phyloP scores from a whole-genome alignment of 1,284 basidiomycete species.

The Irpex rosettiformis region DNA sequence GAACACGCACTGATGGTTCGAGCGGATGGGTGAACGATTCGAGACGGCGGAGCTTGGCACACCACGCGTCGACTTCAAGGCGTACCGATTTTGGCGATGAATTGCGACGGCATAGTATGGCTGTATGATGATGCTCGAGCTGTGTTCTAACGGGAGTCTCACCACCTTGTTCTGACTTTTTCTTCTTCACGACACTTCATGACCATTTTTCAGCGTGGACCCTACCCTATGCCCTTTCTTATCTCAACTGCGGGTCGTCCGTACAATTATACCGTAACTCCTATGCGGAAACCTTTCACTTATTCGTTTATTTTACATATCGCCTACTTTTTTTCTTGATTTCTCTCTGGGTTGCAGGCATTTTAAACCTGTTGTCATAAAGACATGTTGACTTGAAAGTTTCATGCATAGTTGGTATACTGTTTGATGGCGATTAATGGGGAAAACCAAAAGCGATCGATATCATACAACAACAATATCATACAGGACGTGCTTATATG shows the following conservation, averaged over 20 bases:
- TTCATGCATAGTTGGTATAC: too few species aligned
- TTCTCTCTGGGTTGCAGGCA: background rate
- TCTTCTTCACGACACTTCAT: conserved; percentile 4
- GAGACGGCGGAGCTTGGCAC: conserved; percentile 42
- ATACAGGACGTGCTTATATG: too few species aligned
- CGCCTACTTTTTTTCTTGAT: conserved; percentile 1
- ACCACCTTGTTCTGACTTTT: background rate
- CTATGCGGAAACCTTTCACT: background rate
- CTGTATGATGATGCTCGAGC: conserved; percentile 25
- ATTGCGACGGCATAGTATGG: conserved; percentile 35
- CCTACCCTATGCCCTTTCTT: background rate
- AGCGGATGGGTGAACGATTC: conserved; percentile 50
- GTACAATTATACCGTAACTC: conserved; percentile 1
- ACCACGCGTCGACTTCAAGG: conserved; percentile 12
- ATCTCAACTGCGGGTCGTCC: background rate
- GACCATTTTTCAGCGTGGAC: background rate
- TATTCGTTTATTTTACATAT: conserved; percentile 12
- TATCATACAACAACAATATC: too few species aligned
- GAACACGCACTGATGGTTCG: conserved; percentile 17
- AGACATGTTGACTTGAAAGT: too few species aligned
- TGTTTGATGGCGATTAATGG: too few species aligned
- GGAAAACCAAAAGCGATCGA: too few species aligned
- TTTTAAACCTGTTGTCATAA: background rate
- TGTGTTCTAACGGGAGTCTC: background rate
- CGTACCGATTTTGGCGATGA: conserved; percentile 33